Conservation (phyloP, 495 filamentous ascomycete genomes). For the Lasiosphaeria hispida region DNA sequence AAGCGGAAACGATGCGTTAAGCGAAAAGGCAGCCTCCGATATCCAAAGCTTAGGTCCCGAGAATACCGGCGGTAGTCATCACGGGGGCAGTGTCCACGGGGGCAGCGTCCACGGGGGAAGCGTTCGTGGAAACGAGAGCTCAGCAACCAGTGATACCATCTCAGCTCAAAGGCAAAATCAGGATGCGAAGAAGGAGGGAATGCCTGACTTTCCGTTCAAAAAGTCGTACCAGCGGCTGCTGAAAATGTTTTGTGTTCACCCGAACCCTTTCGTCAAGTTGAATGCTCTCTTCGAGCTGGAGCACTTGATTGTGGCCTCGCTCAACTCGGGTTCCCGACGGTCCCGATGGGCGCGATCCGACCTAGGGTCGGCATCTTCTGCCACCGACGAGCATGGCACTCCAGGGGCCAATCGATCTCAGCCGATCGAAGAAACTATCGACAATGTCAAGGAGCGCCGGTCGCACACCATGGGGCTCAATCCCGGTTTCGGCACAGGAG, state of each 20-base stretch:
- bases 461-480: slow-evolving; percentile 51
- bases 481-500: slow-evolving; percentile 20
- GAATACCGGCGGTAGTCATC: slow-evolving; percentile 30
- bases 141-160: slow-evolving; percentile 42
- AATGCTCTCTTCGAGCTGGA: slow-evolving; percentile 80
- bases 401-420: slow-evolving; percentile 26
- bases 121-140: slow-evolving; percentile 39
- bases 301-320: slow-evolving; percentile 72
- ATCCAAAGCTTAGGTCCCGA: slow-evolving; percentile 30
- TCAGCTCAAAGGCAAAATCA: slow-evolving; percentile 31
- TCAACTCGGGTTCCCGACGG: slow-evolving; percentile 50
- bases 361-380: slow-evolving; percentile 31
- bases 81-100: slow-evolving; percentile 19
- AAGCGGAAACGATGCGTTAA: slow-evolving; percentile 34
- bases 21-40: slow-evolving; percentile 30
- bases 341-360: slow-evolving; percentile 37
- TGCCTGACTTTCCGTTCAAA: slow-evolving; percentile 65
- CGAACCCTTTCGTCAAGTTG: slow-evolving; percentile 83
- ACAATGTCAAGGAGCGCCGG: slow-evolving; percentile 66
- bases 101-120: slow-evolving; percentile 33
- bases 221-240: slow-evolving; percentile 76
- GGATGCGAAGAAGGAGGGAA: slow-evolving; percentile 38
- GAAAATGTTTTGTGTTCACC: slow-evolving; percentile 84
- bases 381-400: slow-evolving; percentile 31
- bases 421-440: slow-evolving; percentile 62